Base-by-base conservation (phyloP, 2,329 filamentous ascomycete species). In the Arthrobotrys musiformis region DNA sequence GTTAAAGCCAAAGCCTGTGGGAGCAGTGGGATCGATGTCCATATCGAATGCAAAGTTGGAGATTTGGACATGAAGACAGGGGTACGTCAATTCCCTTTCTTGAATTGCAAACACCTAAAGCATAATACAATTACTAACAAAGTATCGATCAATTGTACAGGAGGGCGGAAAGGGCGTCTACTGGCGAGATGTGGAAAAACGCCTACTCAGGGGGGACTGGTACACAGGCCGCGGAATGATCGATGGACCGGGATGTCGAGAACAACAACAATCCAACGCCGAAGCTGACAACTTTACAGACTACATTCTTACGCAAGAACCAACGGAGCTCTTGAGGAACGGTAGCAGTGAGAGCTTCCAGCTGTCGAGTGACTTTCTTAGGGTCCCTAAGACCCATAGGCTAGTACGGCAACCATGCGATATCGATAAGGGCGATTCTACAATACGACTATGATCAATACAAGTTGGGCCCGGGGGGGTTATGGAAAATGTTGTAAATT, bases 91-190 rank as follows among this genome's bases (percentile, higher is more conserved):
- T 15, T 30, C n/a, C 35, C 37, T 33, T 17, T 24, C 15, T 15
- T 40, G 22, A 15, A 6, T 19, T 62, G 19, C 22, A 7, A 28
- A 4, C n/a, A 61, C 9, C 11, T 1, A 28, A 33, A 17, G 13
- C 7, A 44, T 28, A 66, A n/a, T 15, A 35, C 35, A 19, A 22
- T 4, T 9, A 33, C 64, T 76, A 42, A 63, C 37, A 22, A n/a
- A 17, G 7, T 2, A 7, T 33, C 46, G 15, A 4, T n/a, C 6
- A 17, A n/a, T 44, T 3, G 54, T 30, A 66, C 30, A 76, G 72
- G 79, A 80, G n/a, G 80, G 80, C 6, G 80, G 79, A 8, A 78
- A 80, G 15, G 80, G 79, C 9, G 78, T 80, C n/a, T 81, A 81
- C 56, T 81, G 80, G 80, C 66, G 79, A 33, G 79, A 81, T 37